Base-by-base conservation (phyloP, 2,329 filamentous ascomycete species). In the Raffaelea deltoideospora region DNA sequence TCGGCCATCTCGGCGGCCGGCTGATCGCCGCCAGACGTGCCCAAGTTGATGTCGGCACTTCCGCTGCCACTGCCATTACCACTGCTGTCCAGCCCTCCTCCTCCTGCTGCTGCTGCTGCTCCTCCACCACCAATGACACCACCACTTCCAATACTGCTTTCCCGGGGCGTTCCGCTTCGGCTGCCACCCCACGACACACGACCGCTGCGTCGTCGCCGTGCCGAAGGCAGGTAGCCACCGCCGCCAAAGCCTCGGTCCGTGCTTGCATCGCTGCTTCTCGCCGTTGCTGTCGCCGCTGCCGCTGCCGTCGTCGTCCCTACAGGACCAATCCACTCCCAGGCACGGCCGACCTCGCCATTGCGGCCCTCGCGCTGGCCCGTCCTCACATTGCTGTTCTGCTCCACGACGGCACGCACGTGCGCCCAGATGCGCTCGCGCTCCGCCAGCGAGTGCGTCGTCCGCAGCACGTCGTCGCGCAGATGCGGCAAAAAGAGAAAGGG, bases 301-400 rank as follows among this genome's bases (percentile, higher is more conserved):
- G n/a, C 31, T 40, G 38, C 40, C n/a, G n/a, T 57, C 23, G 63
- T 61, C 23, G 61, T 64, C 15, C 60, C 55, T 15, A 65, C 59
- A 13, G 72, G 69, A 1, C 75, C 75, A 43, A 79, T 78, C 75
- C 75, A 79, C 51, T 79, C 76, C 75, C 75, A 79, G 1, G 73
- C 75, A 21, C 73, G 63, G 21, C 72, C 72, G 22, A 80, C 67
- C 50, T 79, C 76, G 24, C 75, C 76, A 46, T 67, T 77, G 37
- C 65, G 60, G 33, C 78, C 58, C 69, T 80, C 61, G 63, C 86
- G 60, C 69, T 87, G 58, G 59, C 69, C 64, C 0, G 71, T 83
- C 30, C 90, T 72, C 14, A 98, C 80, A 51, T 98, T 98, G 41
- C 83, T 81, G 55, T 98, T 98, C 56, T 78, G 77, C 58, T 98